A percentile compares a stretch with the other conserved stretches of the same genome.
phyloP scores from a whole-genome alignment of 805 yeast species.

The Ogataea nitratoaversa region DNA sequence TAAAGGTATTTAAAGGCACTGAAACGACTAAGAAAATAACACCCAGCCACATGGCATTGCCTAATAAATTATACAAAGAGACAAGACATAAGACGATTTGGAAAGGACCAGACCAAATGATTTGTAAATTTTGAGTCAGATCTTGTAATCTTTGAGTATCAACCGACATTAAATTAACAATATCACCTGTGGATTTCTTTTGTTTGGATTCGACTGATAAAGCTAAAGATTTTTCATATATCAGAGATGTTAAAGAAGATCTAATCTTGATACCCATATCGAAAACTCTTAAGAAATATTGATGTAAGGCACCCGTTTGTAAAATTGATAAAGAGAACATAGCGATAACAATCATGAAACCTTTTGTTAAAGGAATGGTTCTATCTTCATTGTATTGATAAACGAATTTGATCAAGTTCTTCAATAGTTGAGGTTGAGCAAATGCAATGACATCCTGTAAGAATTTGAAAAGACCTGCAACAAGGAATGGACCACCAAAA shows the following conservation, averaged over 20 bases:
- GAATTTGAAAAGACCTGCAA: slow-evolving; percentile 71
- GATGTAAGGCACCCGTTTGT: slow-evolving; percentile 77
- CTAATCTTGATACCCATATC: slow-evolving; percentile 75
- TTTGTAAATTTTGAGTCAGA: slow-evolving; percentile 69
- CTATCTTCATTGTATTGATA: slow-evolving; percentile 42
- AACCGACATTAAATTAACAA: slow-evolving; percentile 91
- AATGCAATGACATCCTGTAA: slow-evolving; percentile 78
- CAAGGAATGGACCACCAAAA: slow-evolving; percentile 66
- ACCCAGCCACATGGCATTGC: slow-evolving; percentile 96
- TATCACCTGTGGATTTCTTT: slow-evolving; percentile 81
- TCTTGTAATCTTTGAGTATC: slow-evolving; percentile 89
- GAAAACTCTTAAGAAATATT: slow-evolving; percentile 70
- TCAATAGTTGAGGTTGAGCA: slow-evolving; percentile 80
- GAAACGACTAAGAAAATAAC: slow-evolving; percentile 71
- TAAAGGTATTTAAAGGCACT: slow-evolving; percentile 72
- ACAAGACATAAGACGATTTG: slow-evolving; percentile 73
- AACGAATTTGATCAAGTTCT: slow-evolving; percentile 59
- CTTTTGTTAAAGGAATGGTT: slow-evolving; percentile 62
- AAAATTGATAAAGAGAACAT: slow-evolving; percentile 75
- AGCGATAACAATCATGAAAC: slow-evolving; percentile 67
- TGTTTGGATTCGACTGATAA: slow-evolving; percentile 70
- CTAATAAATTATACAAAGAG: slow-evolving; percentile 68
- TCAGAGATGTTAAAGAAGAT: slow-evolving; percentile 60
- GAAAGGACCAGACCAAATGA: slow-evolving; percentile 92
- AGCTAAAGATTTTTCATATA: slow-evolving; percentile 64